Conservation (phyloP, 768 basidiomycete species). For the Kwoniella dejecticola region DNA sequence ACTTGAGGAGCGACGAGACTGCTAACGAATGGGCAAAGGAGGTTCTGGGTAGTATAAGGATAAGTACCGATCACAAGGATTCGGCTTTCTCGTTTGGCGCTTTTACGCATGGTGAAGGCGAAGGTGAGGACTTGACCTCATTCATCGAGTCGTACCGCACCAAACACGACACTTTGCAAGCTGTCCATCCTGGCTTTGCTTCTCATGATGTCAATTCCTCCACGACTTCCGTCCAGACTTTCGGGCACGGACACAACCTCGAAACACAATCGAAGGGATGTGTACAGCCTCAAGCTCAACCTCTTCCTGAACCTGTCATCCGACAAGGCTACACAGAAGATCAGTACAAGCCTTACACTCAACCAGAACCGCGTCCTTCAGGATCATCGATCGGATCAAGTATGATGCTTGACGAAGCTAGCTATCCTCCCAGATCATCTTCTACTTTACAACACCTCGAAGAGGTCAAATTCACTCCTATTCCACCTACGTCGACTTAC, state of each 20-base stretch:
- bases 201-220: neutral
- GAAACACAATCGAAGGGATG: too few relatives aligned
- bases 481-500: neutral
- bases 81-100: neutral
- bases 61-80: slow-evolving; percentile 7
- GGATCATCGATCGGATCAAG: neutral
- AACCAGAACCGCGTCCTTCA: neutral
- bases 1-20: neutral
- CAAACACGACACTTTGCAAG: neutral
- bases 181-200: neutral
- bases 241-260: neutral
- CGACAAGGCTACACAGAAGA: slow-evolving; percentile 5
- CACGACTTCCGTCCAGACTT: neutral
- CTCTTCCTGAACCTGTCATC: neutral
- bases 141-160: neutral
- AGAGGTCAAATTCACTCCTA: slow-evolving; percentile 7
- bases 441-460: slow-evolving; percentile 3
- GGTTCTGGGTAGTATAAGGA: slow-evolving; percentile 2
- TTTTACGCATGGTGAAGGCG: neutral
- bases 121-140: slow-evolving; percentile 1
- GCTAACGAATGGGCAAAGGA: slow-evolving; percentile 5
- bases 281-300: neutral
- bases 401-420: slow-evolving; percentile 1
- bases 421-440: slow-evolving; percentile 3
- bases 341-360: slow-evolving; percentile 1